Conservation (phyloP, 2,329 filamentous ascomycete species). For the Colletotrichum theobromicola region DNA sequence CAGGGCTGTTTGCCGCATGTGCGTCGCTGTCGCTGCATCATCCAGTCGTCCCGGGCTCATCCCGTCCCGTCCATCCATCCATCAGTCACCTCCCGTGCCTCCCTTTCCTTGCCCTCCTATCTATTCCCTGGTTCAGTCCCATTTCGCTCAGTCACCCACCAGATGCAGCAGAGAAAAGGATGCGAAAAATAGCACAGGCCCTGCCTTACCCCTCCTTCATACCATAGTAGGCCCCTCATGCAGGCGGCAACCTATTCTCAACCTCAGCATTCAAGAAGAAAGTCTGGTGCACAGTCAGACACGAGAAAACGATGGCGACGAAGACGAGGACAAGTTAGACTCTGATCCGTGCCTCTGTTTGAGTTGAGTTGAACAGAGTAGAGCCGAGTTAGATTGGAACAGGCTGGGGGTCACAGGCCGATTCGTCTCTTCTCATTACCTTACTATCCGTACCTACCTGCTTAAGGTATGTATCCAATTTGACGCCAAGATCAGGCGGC, state of each 20-base stretch:
- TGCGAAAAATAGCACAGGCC: constrained; percentile 1
- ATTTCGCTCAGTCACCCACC: not conserved
- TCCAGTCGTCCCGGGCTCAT: not conserved
- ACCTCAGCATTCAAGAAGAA: not conserved
- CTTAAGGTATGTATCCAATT: not conserved
- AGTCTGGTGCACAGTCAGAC: not conserved
- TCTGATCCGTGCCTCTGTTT: not conserved
- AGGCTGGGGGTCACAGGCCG: not conserved
- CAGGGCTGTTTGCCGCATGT: not conserved
- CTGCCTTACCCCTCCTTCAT: not conserved
- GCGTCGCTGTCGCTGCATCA: not conserved
- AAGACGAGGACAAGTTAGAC: not conserved
- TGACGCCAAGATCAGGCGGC: not conserved
- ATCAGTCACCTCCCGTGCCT: not conserved
- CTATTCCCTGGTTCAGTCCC: not conserved
- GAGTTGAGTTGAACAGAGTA: not conserved
- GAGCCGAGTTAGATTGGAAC: not conserved
- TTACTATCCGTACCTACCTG: too few species aligned
- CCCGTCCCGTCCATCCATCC: not conserved
- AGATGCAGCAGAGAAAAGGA: not conserved
- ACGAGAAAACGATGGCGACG: not conserved
- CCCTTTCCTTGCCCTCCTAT: not conserved
- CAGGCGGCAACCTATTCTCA: not conserved
- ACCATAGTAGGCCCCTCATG: not conserved
- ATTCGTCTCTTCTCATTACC: not conserved